Conservation (phyloP, 371 early-diverging fungal genomes). For the Entomophthora muscae region DNA sequence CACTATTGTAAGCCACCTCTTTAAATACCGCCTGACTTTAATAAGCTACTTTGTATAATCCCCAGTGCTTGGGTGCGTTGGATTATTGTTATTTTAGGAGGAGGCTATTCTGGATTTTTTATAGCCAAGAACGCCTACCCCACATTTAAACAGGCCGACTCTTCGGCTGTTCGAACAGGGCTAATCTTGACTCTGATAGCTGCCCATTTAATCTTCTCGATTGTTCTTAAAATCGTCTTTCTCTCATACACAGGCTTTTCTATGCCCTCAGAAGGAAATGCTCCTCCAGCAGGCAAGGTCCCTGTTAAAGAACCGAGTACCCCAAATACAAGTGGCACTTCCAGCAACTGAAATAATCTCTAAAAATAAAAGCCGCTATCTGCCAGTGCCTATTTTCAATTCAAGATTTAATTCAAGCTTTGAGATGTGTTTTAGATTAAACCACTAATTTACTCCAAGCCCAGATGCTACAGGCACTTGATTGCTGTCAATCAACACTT, state of each 20-base stretch:
- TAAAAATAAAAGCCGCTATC: no score
- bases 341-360: no score
- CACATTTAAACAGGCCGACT: background rate
- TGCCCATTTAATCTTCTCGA: background rate
- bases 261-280: no score
- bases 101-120: background rate
- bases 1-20: background rate
- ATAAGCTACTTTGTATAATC: background rate
- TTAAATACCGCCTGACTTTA: background rate
- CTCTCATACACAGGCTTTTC: slow-evolving; percentile 3
- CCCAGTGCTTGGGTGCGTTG: background rate
- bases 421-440: no score
- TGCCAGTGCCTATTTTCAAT: no score
- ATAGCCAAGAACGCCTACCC: background rate
- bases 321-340: no score
- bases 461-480: no score
- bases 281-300: no score
- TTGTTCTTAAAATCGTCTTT: background rate
- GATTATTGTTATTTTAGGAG: background rate
- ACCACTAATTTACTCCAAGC: no score
- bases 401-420: no score
- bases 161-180: background rate
- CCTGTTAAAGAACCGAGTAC: no score
- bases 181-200: background rate
- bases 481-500: no score